Evolutionary conservation across 1,139 yeast genomes (phyloP).

Genomic region (Debaryomycetaceae sp.): DNA sequence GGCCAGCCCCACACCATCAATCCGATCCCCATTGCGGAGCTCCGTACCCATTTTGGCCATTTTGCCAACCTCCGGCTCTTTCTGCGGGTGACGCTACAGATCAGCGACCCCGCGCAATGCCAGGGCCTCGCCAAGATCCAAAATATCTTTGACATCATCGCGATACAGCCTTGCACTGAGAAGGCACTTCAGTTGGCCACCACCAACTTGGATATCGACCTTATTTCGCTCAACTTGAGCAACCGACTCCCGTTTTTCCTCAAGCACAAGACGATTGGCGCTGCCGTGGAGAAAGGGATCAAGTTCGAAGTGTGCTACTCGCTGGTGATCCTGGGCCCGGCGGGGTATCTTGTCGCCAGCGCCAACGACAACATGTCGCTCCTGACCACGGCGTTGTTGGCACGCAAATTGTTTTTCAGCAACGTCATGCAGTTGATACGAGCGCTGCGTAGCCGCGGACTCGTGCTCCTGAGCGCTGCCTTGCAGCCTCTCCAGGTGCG

Average conservation of each 20-base stretch:
- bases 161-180: conserved; percentile 78
- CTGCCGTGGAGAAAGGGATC: conserved; percentile 79
- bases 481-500: conserved; percentile 54
- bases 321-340: conserved; percentile 43
- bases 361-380: conserved; percentile 15
- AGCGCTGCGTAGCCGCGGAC: conserved; percentile 76
- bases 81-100: conserved; percentile 68
- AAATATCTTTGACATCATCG: conserved; percentile 68
- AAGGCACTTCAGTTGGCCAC: conserved; percentile 74
- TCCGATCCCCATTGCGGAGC: conserved; percentile 30
- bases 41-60: conserved; percentile 17
- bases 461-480: conserved; percentile 79
- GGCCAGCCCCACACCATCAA: conserved; percentile 28
- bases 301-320: conserved; percentile 76
- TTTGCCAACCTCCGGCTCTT: conserved; percentile 47
- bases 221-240: conserved; percentile 68
- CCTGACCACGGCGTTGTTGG: conserved; percentile 18
- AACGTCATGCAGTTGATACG: conserved; percentile 76
- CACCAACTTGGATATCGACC: conserved; percentile 69
- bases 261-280: conserved; percentile 79
- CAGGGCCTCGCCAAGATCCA: conserved; percentile 64
- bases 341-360: conserved; percentile 22
- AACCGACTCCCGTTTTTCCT: conserved; percentile 69
- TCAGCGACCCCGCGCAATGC: conserved; percentile 75
- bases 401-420: conserved; percentile 58